phyloP scores from a whole-genome alignment of 352 stramenopile genomes.

The Globisporangium spiculum region DNA sequence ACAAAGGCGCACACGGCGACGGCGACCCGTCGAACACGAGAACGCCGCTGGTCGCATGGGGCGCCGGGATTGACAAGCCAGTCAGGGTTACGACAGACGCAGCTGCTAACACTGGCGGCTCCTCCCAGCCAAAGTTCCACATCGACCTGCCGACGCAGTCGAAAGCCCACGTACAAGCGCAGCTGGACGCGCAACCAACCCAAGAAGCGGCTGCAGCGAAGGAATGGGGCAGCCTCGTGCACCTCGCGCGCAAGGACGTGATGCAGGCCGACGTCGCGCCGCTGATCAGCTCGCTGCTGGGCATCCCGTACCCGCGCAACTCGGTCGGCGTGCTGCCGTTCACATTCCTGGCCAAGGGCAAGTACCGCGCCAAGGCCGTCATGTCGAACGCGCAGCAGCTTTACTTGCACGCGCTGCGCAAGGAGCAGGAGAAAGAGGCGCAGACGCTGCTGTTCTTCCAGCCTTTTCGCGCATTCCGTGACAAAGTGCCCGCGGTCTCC shows the following conservation, averaged over 20 bases:
- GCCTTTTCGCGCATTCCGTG: constrained; percentile 46
- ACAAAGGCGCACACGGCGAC: constrained; percentile 80
- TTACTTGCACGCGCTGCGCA: constrained; percentile 57
- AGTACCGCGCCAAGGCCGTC: constrained; percentile 64
- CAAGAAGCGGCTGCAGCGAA: constrained; percentile 41
- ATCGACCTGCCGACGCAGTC: constrained; percentile 77
- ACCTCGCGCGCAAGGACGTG: constrained; percentile 66
- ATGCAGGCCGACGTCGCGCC: constrained; percentile 86
- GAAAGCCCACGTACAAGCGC: constrained; percentile 45
- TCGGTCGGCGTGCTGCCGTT: constrained; percentile 79
- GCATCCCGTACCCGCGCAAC: constrained; percentile 76
- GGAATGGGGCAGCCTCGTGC: constrained; percentile 45
- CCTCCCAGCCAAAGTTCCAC: constrained; percentile 24
- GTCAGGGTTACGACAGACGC: not conserved
- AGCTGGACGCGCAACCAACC: constrained; percentile 47
- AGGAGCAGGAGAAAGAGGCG: constrained; percentile 62
- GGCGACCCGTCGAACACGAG: constrained; percentile 79
- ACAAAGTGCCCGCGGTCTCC: constrained; percentile 29
- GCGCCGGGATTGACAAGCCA: constrained; percentile 57
- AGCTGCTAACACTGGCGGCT: not conserved
- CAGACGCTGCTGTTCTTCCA: constrained; percentile 63
- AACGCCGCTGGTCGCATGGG: constrained; percentile 77
- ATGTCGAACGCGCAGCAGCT: constrained; percentile 73
- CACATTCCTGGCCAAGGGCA: constrained; percentile 54
- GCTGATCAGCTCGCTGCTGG: constrained; percentile 66